These are phyloP conservation scores for Rosa chinensis DNA, from an alignment of 306 rosid species.

Conservation along the genomic window DNA sequence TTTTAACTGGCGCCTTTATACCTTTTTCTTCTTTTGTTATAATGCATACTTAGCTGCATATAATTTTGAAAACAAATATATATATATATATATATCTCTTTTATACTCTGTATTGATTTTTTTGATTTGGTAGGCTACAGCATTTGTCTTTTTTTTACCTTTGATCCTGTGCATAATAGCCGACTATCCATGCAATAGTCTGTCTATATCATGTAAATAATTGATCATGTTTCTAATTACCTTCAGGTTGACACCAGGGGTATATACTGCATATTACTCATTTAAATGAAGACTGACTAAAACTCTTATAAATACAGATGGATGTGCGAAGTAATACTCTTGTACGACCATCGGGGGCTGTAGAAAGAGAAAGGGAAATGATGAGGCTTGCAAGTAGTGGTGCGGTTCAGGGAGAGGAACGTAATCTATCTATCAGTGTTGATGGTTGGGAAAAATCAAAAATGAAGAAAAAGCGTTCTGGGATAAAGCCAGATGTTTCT, in stretches of 20 bases:
- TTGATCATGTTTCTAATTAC: constrained; percentile 3
- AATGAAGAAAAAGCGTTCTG: constrained; percentile 96
- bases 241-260: neutral
- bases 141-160: neutral
- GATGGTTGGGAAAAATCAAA: constrained; percentile 98
- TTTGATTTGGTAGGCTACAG: neutral
- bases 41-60: neutral
- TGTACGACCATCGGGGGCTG: constrained; percentile 70
- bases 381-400: constrained; percentile 64
- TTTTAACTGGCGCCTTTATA: neutral
- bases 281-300: constrained; percentile 32
- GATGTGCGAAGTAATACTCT: constrained; percentile 78
- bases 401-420: constrained; percentile 76
- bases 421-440: constrained; percentile 68
- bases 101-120: neutral
- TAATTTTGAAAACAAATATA: neutral
- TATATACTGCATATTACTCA: constrained; percentile 4
- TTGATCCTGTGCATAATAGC: neutral
- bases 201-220: constrained; percentile 2
- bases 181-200: neutral
- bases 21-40: neutral
- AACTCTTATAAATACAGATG: constrained; percentile 53
- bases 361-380: constrained; percentile 88
- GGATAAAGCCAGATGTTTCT: constrained; percentile 89
- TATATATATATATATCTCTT: neutral